Evolutionary conservation across 164 flowering plant species (phyloP).

Genomic region (Chloranthus sessilifolius): DNA sequence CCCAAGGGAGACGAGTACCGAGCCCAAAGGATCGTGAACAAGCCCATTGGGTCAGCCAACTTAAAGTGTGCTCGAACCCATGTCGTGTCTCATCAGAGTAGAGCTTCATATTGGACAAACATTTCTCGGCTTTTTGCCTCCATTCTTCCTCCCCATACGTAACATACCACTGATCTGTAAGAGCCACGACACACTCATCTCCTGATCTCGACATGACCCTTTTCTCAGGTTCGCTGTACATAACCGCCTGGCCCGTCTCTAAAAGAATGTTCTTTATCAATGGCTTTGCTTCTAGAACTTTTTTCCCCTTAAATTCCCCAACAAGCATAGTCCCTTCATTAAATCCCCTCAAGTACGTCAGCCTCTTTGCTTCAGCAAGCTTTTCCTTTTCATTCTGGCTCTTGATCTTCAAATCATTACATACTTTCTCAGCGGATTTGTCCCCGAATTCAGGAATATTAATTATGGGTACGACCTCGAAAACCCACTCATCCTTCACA

Average conservation of each 20-base stretch:
- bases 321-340: slow-evolving; percentile 76
- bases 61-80: slow-evolving; percentile 73
- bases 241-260: slow-evolving; percentile 55
- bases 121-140: slow-evolving; percentile 58
- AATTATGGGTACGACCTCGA: slow-evolving; percentile 62
- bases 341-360: slow-evolving; percentile 74
- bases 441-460: slow-evolving; percentile 68
- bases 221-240: slow-evolving; percentile 90
- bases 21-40: slow-evolving; percentile 36
- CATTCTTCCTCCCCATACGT: slow-evolving; percentile 81
- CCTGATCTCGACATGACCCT: slow-evolving; percentile 86
- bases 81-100: slow-evolving; percentile 70
- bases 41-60: slow-evolving; percentile 89
- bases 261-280: slow-evolving; percentile 58
- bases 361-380: slow-evolving; percentile 71
- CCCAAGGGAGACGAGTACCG: slow-evolving; percentile 89
- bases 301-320: slow-evolving; percentile 58
- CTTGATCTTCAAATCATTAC: slow-evolving; percentile 61
- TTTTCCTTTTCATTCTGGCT: slow-evolving; percentile 79
- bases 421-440: slow-evolving; percentile 65
- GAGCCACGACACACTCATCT: slow-evolving; percentile 92
- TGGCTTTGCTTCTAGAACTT: slow-evolving; percentile 83
- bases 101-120: slow-evolving; percentile 60
- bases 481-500: slow-evolving; percentile 79
- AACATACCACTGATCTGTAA: slow-evolving; percentile 93